A percentile compares a stretch with the other conserved stretches of the same genome.
These are phyloP conservation scores for Elaeis guineensis DNA, from an alignment of 176 grass and related monocot genomes.

Conservation along the genomic window DNA sequence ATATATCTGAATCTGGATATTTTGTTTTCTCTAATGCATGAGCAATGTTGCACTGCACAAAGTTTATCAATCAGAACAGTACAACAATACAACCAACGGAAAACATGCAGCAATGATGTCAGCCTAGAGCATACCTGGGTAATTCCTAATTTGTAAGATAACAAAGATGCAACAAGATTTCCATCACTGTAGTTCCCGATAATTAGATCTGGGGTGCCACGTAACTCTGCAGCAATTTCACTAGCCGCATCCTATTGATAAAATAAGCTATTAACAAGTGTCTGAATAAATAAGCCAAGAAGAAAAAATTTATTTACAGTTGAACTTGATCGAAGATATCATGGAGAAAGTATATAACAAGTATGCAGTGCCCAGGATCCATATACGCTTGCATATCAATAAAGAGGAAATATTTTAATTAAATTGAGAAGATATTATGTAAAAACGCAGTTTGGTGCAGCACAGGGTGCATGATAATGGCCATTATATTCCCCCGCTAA, in stretches of 20 bases:
- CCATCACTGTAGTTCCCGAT: slow-evolving; percentile 97
- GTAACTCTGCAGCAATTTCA: slow-evolving; percentile 81
- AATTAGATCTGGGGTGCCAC: slow-evolving; percentile 82
- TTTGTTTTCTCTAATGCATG: slow-evolving; percentile 97
- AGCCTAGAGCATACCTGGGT: slow-evolving; percentile 48
- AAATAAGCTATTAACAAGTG: neutral
- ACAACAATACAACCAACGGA: slow-evolving; percentile 13
- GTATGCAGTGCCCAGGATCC: too few relatives aligned
- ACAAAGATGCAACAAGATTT: slow-evolving; percentile 92
- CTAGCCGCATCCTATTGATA: slow-evolving; percentile 67
- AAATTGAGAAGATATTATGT: too few relatives aligned
- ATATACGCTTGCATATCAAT: too few relatives aligned
- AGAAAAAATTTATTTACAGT: too few relatives aligned
- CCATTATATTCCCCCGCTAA: too few relatives aligned
- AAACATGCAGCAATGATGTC: neutral
- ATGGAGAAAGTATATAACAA: too few relatives aligned
- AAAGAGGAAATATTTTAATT: too few relatives aligned
- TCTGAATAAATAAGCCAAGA: too few relatives aligned
- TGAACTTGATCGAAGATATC: too few relatives aligned
- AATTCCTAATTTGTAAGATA: slow-evolving; percentile 81
- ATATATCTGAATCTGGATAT: slow-evolving; percentile 93
- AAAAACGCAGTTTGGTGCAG: too few relatives aligned
- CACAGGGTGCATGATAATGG: too few relatives aligned
- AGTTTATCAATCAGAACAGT: slow-evolving; percentile 1
- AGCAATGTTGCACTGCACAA: slow-evolving; percentile 86